Base-by-base conservation (phyloP, 2,329 filamentous ascomycete genomes). In the Aspergillus sp. region DNA sequence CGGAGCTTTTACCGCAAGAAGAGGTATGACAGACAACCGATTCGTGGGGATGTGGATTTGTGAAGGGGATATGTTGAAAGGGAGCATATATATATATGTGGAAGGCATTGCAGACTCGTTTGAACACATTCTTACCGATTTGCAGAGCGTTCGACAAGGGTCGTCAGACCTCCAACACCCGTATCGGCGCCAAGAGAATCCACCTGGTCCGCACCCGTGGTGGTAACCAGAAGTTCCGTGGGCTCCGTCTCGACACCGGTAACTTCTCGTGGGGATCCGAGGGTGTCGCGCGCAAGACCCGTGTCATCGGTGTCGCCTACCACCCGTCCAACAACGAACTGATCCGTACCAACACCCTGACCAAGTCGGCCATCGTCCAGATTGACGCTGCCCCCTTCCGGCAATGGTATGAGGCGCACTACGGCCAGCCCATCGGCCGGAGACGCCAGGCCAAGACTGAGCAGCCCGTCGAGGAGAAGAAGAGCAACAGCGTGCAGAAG, bases 271-370 rank as follows among this genome's bases (percentile, higher is more conserved):
- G 93, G 93, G 91, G 88, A 68, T 96, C 89, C 61, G 93, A 98
- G 82, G 90, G 91, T 70, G 80, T 89, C 76, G 87, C 91, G 77
- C 91, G 93, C 84, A 98, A 98, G 85, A 89, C 88, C 76, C 93
- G 94, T 81, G 87, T 98, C 74, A 96, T 98, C 74, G 89, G 80
- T 68, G 94, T 98, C 77, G 86, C 85, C 73, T 98, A 89, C 87
- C 94, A 98, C 79, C 94, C 93, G 56, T 96, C 91, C 74, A 98
- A 98, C 90, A 98, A 98, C 88, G 93, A 98, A 80, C 83, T 98
- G 65, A 90, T 98, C 81, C 93, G 93, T 72, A 98, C 93, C 77
- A 98, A 98, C 86, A 97, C 93, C 79, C 83, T 98, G 73, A 98
- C 93, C 82, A 94, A 90, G 80, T 88, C 88, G 71, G 93, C 93